Percentiles rank a stretch among this genome's conserved stretches.
Evolutionary conservation across 2,329 filamentous ascomycete genomes (phyloP).

Genomic region (Fusarium burgessii): DNA sequence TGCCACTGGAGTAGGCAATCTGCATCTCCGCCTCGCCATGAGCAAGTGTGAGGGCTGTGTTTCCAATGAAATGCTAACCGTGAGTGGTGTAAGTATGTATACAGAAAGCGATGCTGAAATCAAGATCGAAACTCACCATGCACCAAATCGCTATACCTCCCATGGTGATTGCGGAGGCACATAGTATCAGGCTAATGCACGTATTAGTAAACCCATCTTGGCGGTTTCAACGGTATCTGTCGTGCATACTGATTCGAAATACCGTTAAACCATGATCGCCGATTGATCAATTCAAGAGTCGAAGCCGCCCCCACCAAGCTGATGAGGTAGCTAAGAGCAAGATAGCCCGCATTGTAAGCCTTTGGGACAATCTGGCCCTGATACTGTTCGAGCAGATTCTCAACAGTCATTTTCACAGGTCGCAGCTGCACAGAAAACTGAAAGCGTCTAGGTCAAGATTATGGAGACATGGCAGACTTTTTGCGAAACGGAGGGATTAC

Average conservation of each 20-base stretch:
- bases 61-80: slow-evolving; percentile 19
- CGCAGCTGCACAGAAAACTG: neutral
- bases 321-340: slow-evolving; percentile 21
- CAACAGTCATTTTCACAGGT: slow-evolving; percentile 10
- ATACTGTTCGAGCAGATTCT: slow-evolving; percentile 14
- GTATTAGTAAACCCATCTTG: slow-evolving; percentile 2
- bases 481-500: neutral
- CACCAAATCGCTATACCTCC: slow-evolving; percentile 28
- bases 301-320: slow-evolving; percentile 26
- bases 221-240: neutral
- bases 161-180: slow-evolving; percentile 18
- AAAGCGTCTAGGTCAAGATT: neutral
- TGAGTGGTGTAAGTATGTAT: neutral
- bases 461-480: neutral
- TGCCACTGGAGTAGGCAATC: slow-evolving; percentile 9
- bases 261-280: slow-evolving; percentile 25
- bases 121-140: slow-evolving; percentile 45
- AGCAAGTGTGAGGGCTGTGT: slow-evolving; percentile 6
- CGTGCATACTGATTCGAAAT: slow-evolving; percentile 17
- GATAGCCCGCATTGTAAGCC: slow-evolving; percentile 16
- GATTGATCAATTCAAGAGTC: slow-evolving; percentile 23
- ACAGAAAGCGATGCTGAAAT: slow-evolving; percentile 3
- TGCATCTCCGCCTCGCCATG: slow-evolving; percentile 11
- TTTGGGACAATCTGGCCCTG: slow-evolving; percentile 22
- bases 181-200: slow-evolving; percentile 6